Conservation (phyloP, 148 eudicot genomes). For the Talinum fruticosum region DNA sequence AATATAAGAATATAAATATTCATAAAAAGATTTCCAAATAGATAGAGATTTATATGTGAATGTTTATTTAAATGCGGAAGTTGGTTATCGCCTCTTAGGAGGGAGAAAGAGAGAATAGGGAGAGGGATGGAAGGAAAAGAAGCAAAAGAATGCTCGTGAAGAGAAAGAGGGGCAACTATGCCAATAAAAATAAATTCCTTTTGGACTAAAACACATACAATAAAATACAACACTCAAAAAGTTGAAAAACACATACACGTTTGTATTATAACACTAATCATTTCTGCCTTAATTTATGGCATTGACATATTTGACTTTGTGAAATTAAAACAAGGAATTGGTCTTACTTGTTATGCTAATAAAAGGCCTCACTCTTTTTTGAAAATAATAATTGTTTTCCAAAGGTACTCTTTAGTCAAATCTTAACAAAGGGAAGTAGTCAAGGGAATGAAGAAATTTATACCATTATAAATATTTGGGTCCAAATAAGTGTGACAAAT, state of each 20-base stretch:
- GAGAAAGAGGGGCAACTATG: background rate
- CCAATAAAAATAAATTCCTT: background rate
- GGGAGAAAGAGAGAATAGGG: background rate
- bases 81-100: too few species aligned
- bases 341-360: background rate
- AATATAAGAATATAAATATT: too few species aligned
- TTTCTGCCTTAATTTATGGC: constrained; percentile 11
- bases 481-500: background rate
- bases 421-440: background rate
- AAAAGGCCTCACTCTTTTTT: background rate
- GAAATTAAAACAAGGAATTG: background rate
- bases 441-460: background rate
- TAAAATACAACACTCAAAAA: background rate
- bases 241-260: background rate
- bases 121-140: background rate
- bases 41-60: too few species aligned
- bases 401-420: background rate
- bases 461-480: background rate
- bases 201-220: background rate
- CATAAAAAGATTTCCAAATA: too few species aligned
- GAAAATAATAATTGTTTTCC: too few species aligned
- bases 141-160: background rate
- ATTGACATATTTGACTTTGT: background rate
- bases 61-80: too few species aligned
- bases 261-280: background rate